A percentile compares a stretch with the other conserved stretches of the same genome.
Evolutionary conservation across 1,284 basidiomycete species (phyloP).

Genomic region (Laetiporus sulphureus): DNA sequence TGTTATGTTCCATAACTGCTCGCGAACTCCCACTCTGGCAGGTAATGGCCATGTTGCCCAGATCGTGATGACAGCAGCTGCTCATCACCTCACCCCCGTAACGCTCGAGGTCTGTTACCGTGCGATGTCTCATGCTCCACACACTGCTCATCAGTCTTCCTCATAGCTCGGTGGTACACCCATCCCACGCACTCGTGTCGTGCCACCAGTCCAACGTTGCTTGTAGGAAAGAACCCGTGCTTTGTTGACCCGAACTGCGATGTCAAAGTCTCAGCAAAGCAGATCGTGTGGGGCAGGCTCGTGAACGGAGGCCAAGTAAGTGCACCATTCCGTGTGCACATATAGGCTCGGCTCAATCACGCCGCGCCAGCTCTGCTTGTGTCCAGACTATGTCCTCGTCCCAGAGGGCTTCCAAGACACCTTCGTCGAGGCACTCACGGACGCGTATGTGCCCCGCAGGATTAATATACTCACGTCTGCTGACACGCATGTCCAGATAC

Average conservation of each 20-base stretch:
- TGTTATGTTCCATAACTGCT: neutral
- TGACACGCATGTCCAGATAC: constrained; percentile 7
- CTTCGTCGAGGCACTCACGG: constrained; percentile 56
- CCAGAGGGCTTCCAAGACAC: constrained; percentile 55
- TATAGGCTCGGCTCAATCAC: neutral
- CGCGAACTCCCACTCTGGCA: too few species aligned
- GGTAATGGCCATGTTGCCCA: constrained; percentile 66
- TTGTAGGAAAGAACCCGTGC: constrained; percentile 73
- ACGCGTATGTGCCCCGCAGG: constrained; percentile 36
- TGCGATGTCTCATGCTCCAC: neutral
- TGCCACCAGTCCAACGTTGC: too few species aligned
- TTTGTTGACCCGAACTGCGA: constrained; percentile 70
- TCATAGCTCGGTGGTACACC: neutral
- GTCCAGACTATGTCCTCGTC: constrained; percentile 83
- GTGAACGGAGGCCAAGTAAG: constrained; percentile 67
- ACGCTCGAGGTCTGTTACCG: constrained; percentile 3
- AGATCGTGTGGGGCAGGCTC: constrained; percentile 81
- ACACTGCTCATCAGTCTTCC: neutral
- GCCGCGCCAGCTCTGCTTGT: constrained; percentile 38
- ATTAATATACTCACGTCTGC: neutral
- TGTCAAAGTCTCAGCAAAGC: constrained; percentile 49
- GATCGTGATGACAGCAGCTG: constrained; percentile 76
- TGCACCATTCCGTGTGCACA: constrained; percentile 45
- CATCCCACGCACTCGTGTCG: neutral
- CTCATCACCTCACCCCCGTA: constrained; percentile 76